These are phyloP conservation scores for Gelatoporia subvermispora DNA, from an alignment of 768 basidiomycete species.

Conservation along the genomic window DNA sequence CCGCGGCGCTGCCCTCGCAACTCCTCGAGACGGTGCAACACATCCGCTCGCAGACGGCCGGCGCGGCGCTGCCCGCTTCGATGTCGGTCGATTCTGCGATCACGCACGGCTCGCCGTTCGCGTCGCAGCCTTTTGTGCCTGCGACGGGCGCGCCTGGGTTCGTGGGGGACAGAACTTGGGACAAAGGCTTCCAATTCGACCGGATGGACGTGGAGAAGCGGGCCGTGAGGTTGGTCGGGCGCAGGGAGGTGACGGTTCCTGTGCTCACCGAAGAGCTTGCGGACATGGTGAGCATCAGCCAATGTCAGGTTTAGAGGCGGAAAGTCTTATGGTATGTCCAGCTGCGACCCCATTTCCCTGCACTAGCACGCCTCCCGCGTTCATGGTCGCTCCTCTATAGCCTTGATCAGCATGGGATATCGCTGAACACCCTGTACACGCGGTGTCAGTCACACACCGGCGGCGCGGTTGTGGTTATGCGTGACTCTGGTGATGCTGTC, in stretches of 20 bases:
- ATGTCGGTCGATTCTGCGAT: conserved; percentile 15
- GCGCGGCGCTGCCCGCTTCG: background rate
- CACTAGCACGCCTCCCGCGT: conserved; percentile 63
- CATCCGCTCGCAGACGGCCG: conserved; percentile 5
- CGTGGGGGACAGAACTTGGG: conserved; percentile 60
- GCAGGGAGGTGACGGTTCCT: conserved; percentile 47
- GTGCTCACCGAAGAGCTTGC: conserved; percentile 54
- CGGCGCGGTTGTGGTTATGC: conserved; percentile 59
- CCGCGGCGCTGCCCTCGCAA: background rate
- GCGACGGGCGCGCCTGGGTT: conserved; percentile 76
- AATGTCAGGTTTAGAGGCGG: background rate
- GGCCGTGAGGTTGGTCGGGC: conserved; percentile 48
- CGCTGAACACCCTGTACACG: conserved; percentile 80
- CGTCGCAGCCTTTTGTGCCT: conserved; percentile 37
- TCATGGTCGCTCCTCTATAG: conserved; percentile 83
- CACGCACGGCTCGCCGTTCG: conserved; percentile 50
- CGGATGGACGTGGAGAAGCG: conserved; percentile 31
- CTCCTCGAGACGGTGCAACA: conserved; percentile 10
- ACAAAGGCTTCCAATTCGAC: conserved; percentile 46
- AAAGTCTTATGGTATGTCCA: conserved; percentile 20
- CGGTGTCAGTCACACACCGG: conserved; percentile 46
- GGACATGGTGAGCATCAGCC: conserved; percentile 44
- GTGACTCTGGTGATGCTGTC: conserved; percentile 54
- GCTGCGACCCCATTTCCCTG: conserved; percentile 71
- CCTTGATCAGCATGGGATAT: conserved; percentile 93